Percentiles rank a stretch among this genome's conserved stretches.
phyloP scores from a whole-genome alignment of 2,329 filamentous ascomycete genomes.

The Paraphaeosphaeria sporulosa region DNA sequence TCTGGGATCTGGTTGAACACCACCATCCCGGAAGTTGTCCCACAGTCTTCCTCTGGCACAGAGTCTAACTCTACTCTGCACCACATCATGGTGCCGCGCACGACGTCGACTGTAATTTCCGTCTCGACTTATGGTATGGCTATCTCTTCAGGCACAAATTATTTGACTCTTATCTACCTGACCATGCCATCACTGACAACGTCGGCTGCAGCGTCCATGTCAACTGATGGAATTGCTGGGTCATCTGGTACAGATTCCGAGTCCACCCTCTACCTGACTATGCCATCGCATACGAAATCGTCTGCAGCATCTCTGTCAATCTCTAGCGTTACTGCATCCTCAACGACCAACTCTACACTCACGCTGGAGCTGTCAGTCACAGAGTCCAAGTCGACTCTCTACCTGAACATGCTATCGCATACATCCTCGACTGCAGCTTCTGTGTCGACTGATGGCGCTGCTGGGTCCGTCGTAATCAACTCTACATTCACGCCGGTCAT shows the following conservation, averaged over 20 bases:
- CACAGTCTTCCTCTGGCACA: not conserved
- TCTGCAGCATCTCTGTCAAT: too few species aligned
- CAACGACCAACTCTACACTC: too few species aligned
- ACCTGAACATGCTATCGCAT: not conserved
- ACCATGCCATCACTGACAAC: too few species aligned
- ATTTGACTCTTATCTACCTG: too few species aligned
- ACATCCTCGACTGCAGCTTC: not conserved
- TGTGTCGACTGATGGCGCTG: not conserved
- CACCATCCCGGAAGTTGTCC: not conserved
- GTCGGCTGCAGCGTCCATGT: too few species aligned
- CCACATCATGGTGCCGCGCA: not conserved
- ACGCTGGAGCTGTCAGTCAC: not conserved
- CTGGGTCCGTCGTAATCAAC: not conserved
- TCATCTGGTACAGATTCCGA: too few species aligned
- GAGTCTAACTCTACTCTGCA: not conserved
- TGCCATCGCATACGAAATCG: too few species aligned
- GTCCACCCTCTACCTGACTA: too few species aligned
- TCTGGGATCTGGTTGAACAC: constrained; percentile 1
- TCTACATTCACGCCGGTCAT: not conserved
- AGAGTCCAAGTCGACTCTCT: not conserved
- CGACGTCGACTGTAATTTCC: not conserved
- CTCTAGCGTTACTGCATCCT: too few species aligned
- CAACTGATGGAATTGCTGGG: too few species aligned
- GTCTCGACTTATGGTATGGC: not conserved
- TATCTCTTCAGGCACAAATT: not conserved